Evolutionary conservation across 2,329 filamentous ascomycete species (phyloP), one percentile per base, ranked within the genome.

Genomic region (Trichoderma sp.): DNA sequence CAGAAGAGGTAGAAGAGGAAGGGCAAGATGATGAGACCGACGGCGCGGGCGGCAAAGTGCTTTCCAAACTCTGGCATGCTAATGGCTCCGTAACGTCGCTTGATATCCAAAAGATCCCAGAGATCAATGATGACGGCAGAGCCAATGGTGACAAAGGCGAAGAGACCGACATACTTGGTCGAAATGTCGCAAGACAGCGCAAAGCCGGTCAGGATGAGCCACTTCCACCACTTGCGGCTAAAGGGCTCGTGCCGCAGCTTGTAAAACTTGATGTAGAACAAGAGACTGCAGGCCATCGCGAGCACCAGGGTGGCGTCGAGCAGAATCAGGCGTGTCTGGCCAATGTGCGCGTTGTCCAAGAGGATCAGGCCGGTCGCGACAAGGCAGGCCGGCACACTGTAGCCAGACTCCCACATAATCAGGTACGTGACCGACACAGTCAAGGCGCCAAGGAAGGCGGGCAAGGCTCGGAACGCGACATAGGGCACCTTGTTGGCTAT

Each of bases 381-480:
- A 63, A 98, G 82, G 76, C 92, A 96, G 65, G 95, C 95, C 12
- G 95, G 95, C 48, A 99, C 83, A 69, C 92, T 97, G 80, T 99
- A 99, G 68, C 93, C 95, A 57, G 95, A 98, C 80, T 99, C 95
- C 95, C 95, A 99, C 95, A 99, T 99, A 78, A 97, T 99, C 76
- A 96, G 81, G 78, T 96, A 99, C 64, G 92, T 89, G 55, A 94
- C 90, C n/a, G 93, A 90, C 59, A 99, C 92, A 12, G 95, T 99
- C 71, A 99, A 82, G 64, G 95, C 90, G 70, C 95, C 95, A 71
- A 98, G 87, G 57, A 95, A 86, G 66, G 95, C 95, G 48, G 95
- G 95, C 82, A 99, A 87, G 52, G 93, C 90, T 72, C 95, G 91
- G 81, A 96, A 97, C 68, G 95, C 93, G 68, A 99, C 91, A 78